Base-by-base conservation (phyloP, 202 grass and related monocot genomes). In the Bolboschoenoplectus hybrid region DNA sequence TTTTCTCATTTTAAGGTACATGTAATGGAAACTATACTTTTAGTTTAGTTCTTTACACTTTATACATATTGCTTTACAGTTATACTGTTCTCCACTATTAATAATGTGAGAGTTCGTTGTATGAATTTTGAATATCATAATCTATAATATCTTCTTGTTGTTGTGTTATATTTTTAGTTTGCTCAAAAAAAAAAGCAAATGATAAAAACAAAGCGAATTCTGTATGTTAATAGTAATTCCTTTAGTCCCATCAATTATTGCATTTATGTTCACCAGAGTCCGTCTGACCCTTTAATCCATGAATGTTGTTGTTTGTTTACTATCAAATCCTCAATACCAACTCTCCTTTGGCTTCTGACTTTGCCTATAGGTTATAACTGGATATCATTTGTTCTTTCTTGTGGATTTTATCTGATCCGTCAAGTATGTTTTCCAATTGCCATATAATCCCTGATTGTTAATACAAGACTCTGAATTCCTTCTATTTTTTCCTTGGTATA, bases 401-500 rank as follows among this genome's bases (percentile, higher is more conserved):
- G 26, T 64, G 40, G 32, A 85, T 53, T 26, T 60, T 57, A 72
- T 50, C 60, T 47, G 47, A 12, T 10, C 63, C 71, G 5, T 16
- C 41, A 26, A 73, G 60, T 86, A 81, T 60, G 43, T 53, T 82
- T 80, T 51, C 85, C 12, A 46, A 8, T 35, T 79, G 60, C 75
- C 20, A 79, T 40, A 39, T 79, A 58, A 40, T 40, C 52, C 52
- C 53, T 79, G 35, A 58, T 16, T 26, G n/a, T 44, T 79, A 40
- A 79, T 60, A 52, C 52, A 58, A 60, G 52, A 41, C 75, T 10
- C 75, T 79, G 35, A 79, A 79, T 41, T 41, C 52, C 35, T 79
- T 41, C 7, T 58, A 40, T 58, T 43, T 79, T 86, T 90, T 74
- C 4, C 63, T 89, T 50, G 7, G 53, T 92, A 67, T 85, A 92